phyloP scores from a whole-genome alignment of 768 basidiomycete genomes.

The Kondoa subrosea region DNA sequence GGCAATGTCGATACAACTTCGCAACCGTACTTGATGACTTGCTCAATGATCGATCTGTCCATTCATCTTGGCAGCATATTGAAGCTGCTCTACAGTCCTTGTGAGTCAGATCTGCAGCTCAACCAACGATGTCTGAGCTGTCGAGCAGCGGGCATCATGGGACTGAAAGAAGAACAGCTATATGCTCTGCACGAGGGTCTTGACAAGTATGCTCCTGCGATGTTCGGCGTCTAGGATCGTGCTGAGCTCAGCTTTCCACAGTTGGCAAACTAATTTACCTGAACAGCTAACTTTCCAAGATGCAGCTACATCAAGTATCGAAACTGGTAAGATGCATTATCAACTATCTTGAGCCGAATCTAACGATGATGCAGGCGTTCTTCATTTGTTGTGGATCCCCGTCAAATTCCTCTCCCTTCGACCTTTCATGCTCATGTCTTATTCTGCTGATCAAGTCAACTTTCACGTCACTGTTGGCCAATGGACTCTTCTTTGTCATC shows the following conservation, averaged over 20 bases:
- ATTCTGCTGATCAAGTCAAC: constrained; percentile 50
- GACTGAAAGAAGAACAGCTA: constrained; percentile 65
- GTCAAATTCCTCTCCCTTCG: constrained; percentile 95
- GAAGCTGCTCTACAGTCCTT: constrained; percentile 65
- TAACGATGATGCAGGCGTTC: constrained; percentile 43
- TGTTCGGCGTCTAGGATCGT: not conserved
- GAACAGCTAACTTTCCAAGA: constrained; percentile 62
- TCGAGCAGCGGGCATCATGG: constrained; percentile 72
- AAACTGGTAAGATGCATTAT: constrained; percentile 39
- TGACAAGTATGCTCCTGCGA: constrained; percentile 19
- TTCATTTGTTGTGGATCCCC: constrained; percentile 74
- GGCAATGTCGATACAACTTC: constrained; percentile 39
- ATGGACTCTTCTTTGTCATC: constrained; percentile 21
- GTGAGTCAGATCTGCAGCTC: constrained; percentile 12
- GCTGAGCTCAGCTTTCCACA: constrained; percentile 36
- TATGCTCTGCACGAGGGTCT: constrained; percentile 35
- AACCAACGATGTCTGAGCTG: not conserved
- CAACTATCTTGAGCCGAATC: constrained; percentile 1
- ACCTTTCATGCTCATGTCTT: constrained; percentile 94
- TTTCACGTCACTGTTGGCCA: constrained; percentile 26
- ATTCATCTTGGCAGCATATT: constrained; percentile 78
- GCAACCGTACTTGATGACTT: constrained; percentile 44
- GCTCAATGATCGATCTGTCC: constrained; percentile 78
- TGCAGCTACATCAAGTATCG: constrained; percentile 46
- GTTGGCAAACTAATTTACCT: constrained; percentile 64